Evolutionary conservation across 2,329 filamentous ascomycete species (phyloP), one percentile per base, ranked within the genome.

Genomic region (Alternaria hordeiaustralica): DNA sequence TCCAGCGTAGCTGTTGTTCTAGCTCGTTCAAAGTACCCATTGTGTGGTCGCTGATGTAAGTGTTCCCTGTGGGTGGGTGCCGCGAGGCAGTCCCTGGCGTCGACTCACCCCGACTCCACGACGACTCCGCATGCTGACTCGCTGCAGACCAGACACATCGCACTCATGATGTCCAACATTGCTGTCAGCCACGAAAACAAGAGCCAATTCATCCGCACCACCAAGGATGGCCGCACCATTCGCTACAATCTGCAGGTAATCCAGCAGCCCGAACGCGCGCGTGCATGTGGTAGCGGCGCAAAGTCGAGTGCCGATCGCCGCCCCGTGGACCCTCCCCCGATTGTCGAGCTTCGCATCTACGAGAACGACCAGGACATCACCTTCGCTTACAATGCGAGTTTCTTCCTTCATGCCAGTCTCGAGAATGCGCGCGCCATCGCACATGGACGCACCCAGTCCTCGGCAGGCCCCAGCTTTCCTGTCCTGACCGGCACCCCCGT

Each of bases 401-500:
- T 98, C 87, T 98, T 99, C 82, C 89, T 98, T 44, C 98, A 93
- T 75, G 75, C 94, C 55, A 97, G 94, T 6, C 86, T 99, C 63
- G 94, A 97, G 77, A 90, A 93, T 72, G 92, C 93, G 26, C 92
- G 94, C 41, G 88, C 89, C 28, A 91, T 97, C 63, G 93, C 93
- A 18, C 91, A 93, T 63, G 92, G 92, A 55, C 91, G 94, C 69
- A 88, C 88, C 89, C 12, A 86, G 86, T 58, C 78, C 7, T 28
- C 89, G n/a, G 87, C 91, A 11, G 88, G 49, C 6, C 60, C 89
- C 54, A 90, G 89, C 61, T 90, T 91, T 46, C 92, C 96, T 0
- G 94, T 98, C 23, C 84, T 99, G 71, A 98, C 95, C 0, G 96
- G 96, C 68, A 95, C 97, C 72, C 94, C 94, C 0, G 95, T 97